Percentiles rank a stretch among this genome's conserved stretches.
These are phyloP conservation scores for Tolypocladium tundrense DNA, from an alignment of 2,329 filamentous ascomycete species.

Conservation along the genomic window DNA sequence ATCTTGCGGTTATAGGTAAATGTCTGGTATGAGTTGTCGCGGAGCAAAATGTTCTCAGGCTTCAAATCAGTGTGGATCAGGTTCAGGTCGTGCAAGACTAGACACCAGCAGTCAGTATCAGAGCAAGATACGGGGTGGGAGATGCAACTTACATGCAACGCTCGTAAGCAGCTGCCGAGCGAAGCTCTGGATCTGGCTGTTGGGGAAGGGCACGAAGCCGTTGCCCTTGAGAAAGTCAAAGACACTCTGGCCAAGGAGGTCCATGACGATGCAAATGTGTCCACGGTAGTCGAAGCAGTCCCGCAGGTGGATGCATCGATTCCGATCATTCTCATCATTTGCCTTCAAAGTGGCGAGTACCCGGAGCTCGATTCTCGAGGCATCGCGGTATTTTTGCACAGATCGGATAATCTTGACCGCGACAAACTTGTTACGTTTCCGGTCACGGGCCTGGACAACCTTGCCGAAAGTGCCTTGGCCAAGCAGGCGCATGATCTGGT, in stretches of 20 bases:
- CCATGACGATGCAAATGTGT: conserved; percentile 82
- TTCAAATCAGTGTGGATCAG: conserved; percentile 84
- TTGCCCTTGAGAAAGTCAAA: conserved; percentile 98
- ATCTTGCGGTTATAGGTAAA: conserved; percentile 63
- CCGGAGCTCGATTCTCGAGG: conserved; percentile 85
- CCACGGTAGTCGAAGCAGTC: conserved; percentile 97
- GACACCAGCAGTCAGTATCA: background rate
- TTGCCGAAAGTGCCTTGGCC: conserved; percentile 98
- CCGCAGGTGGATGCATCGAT: conserved; percentile 90
- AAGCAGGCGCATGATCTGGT: conserved; percentile 79
- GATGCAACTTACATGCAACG: conserved; percentile 70
- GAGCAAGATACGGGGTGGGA: background rate
- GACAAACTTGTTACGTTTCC: conserved; percentile 63
- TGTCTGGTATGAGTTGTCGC: conserved; percentile 55
- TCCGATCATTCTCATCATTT: conserved; percentile 85
- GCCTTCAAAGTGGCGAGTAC: conserved; percentile 85
- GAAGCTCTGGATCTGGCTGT: conserved; percentile 96
- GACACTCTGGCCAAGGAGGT: conserved; percentile 81
- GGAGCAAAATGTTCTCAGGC: conserved; percentile 60
- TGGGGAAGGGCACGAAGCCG: conserved; percentile 90
- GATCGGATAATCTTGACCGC: conserved; percentile 98
- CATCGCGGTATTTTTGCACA: conserved; percentile 96
- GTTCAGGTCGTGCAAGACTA: conserved; percentile 92
- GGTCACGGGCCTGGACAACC: conserved; percentile 86
- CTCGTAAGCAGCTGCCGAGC: conserved; percentile 95